phyloP scores from a whole-genome alignment of 1,139 yeast genomes.

The Debaryomyces sp. region DNA sequence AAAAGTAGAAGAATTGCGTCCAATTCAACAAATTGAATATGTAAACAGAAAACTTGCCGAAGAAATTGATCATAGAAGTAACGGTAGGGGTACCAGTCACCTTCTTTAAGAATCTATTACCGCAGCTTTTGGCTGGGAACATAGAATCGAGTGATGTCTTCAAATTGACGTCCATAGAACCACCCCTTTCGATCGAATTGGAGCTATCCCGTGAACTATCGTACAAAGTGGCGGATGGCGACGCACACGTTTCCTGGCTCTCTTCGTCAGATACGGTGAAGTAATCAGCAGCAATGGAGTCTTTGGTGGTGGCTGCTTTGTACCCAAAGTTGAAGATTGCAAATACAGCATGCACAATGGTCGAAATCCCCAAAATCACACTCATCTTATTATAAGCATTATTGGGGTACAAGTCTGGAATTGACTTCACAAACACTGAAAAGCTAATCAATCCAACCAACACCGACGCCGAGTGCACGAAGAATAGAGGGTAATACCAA shows the following conservation, averaged over 20 bases:
- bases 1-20: conserved; percentile 63
- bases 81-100: background rate
- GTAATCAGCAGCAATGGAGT: conserved; percentile 15
- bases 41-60: conserved; percentile 14
- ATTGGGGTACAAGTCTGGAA: conserved; percentile 70
- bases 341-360: conserved; percentile 54
- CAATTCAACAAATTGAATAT: conserved; percentile 61
- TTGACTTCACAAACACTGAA: conserved; percentile 60
- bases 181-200: conserved; percentile 3
- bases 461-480: conserved; percentile 50
- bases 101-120: background rate
- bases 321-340: conserved; percentile 38
- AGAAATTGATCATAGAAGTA: conserved; percentile 2
- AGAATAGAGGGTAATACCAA: conserved; percentile 60
- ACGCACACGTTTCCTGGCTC: conserved; percentile 30
- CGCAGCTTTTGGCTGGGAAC: conserved; percentile 9
- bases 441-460: conserved; percentile 59
- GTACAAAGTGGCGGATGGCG: conserved; percentile 45
- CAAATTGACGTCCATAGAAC: conserved; percentile 18
- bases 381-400: conserved; percentile 74
- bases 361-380: conserved; percentile 55
- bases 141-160: conserved; percentile 21
- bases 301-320: conserved; percentile 10
- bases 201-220: conserved; percentile 25
- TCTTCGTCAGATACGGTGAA: conserved; percentile 26